Base-by-base conservation (phyloP, 2,329 filamentous ascomycete genomes). In the Verticillium albo-atrum region DNA sequence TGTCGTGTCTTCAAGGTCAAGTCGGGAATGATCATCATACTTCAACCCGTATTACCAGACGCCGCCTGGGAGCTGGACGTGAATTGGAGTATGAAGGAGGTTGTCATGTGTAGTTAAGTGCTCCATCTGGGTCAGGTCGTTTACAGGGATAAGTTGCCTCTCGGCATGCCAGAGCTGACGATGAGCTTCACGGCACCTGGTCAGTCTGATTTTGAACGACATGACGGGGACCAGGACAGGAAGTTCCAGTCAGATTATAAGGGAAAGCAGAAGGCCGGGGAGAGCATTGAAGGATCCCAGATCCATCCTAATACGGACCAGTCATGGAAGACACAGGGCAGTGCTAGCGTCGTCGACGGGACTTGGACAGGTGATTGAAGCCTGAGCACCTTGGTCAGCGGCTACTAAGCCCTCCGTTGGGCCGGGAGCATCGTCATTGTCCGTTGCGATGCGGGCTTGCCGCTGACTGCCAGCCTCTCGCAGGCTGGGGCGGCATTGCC, bases 81-180 rank as follows among this genome's bases (percentile, higher is more conserved):
- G 76, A 90, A 84, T 32, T 81, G 83, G 54, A 91, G 94, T 73
- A 95, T 96, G 90, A 84, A 89, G 63, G 81, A 92, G 60, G 81
- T 95, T 0, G 75, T 91, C 3, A 79, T 95, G 3, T 96, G 96
- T 68, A 92, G 92, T 10, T 96, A 96, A 71, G 85, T 89, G 1
- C 95, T 89, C 72, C 91, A 96, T 71, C 79, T 95, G 50, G 96
- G 92, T 92, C 90, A 96, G 80, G 85, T 89, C 17, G 91, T 96
- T 74, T 78, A 83, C 6, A 90, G 90, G 0, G 85, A 94, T 68
- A 68, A 70, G 61, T 61, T 85, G 30, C 82, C 82, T 0, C 65
- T 85, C 3, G 82, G 82, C 0, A 74, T 77, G 63, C 82, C 82
- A 9, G 75, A 79, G 66, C 71, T 85, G 6, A 84, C 84, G 82